A percentile compares a stretch with the other conserved stretches of the same genome.
phyloP scores from a whole-genome alignment of 2,329 filamentous ascomycete species.

The Aspergillus aculeatus region DNA sequence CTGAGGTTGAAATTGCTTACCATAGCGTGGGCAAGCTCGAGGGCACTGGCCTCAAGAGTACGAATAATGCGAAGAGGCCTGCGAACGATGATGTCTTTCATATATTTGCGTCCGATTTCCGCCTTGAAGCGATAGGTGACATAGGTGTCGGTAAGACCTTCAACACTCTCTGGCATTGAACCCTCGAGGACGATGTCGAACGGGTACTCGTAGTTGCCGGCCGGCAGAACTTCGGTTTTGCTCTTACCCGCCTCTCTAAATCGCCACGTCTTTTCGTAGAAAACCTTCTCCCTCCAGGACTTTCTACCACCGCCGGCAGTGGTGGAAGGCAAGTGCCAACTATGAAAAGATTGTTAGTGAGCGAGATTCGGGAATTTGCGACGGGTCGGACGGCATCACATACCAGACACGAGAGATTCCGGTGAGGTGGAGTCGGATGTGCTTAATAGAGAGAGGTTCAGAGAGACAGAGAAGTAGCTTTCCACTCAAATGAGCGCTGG shows the following conservation, averaged over 20 bases:
- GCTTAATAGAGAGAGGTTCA: conserved; percentile 67
- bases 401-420: conserved; percentile 70
- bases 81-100: conserved; percentile 78
- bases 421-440: conserved; percentile 68
- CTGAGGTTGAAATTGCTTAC: conserved; percentile 37
- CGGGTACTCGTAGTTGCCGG: conserved; percentile 81
- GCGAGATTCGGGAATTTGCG: background rate
- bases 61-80: conserved; percentile 77
- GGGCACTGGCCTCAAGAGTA: conserved; percentile 70
- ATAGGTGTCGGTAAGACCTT: conserved; percentile 81
- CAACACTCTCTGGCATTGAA: conserved; percentile 74
- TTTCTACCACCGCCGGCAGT: conserved; percentile 39
- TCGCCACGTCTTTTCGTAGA: conserved; percentile 70
- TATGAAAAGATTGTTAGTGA: conserved; percentile 12
- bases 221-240: conserved; percentile 58
- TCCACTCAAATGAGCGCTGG: conserved; percentile 72
- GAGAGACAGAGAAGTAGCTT: conserved; percentile 71
- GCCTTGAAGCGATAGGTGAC: conserved; percentile 91
- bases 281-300: conserved; percentile 46
- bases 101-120: conserved; percentile 83
- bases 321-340: conserved; percentile 39
- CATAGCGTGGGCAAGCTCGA: conserved; percentile 84
- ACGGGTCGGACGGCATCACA: conserved; percentile 32
- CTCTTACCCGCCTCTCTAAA: conserved; percentile 57
- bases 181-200: conserved; percentile 75